phyloP scores from a whole-genome alignment of 2,329 filamentous ascomycete species.

The Spiromastix sp. region DNA sequence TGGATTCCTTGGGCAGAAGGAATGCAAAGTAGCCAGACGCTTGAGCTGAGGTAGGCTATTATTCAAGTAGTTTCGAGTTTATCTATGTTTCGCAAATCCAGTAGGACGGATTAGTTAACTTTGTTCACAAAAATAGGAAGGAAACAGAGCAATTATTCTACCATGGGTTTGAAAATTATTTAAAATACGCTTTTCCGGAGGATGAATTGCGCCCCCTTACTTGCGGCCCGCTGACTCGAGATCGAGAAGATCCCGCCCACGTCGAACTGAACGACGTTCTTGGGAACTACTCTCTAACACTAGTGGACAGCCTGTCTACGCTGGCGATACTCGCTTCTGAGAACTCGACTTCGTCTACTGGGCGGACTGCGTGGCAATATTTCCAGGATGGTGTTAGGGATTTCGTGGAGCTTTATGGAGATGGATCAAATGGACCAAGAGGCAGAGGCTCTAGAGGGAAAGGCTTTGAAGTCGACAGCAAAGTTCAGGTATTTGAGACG shows the following conservation, averaged over 20 bases:
- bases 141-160: constrained; percentile 69
- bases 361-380: constrained; percentile 53
- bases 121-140: constrained; percentile 19
- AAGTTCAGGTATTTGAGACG: constrained; percentile 97
- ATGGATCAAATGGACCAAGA: constrained; percentile 59
- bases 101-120: not conserved
- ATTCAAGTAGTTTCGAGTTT: not conserved
- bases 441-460: constrained; percentile 62
- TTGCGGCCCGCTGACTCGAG: constrained; percentile 74
- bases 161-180: constrained; percentile 93
- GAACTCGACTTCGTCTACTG: constrained; percentile 44
- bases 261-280: constrained; percentile 89
- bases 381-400: constrained; percentile 73
- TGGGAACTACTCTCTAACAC: constrained; percentile 90
- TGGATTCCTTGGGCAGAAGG: constrained; percentile 25
- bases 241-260: constrained; percentile 66
- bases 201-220: constrained; percentile 85
- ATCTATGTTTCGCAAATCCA: not conserved
- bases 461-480: constrained; percentile 92
- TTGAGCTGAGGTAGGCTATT: constrained; percentile 24
- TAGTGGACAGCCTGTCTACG: constrained; percentile 91
- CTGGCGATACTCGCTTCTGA: constrained; percentile 83
- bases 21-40: constrained; percentile 26
- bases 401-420: constrained; percentile 75
- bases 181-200: constrained; percentile 86